Evolutionary conservation across 208 protist genomes (phyloP), one percentile per base, ranked within the genome.

Genomic region (Acanthamoeba healyi): DNA sequence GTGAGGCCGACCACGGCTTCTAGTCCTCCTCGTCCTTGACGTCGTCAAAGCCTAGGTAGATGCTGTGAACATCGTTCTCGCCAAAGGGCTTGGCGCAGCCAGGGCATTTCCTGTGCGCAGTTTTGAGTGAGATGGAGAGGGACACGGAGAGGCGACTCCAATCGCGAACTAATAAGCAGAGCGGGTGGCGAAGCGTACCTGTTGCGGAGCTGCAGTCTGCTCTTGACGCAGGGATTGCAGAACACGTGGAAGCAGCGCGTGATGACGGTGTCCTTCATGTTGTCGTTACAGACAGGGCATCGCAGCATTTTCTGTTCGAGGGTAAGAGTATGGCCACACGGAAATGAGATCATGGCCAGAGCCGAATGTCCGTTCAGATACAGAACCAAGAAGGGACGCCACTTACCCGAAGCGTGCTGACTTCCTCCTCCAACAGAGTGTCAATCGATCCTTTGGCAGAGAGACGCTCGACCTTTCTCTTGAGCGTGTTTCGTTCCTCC

Each of bases 231-330:
- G 6, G 12, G 34, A 32, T 24, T 32, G 54, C 91, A 94, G 74
- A 94, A 94, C 32, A 79, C 91, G 58, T 94, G 91, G 26, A 51
- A 89, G 54, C 91, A 94, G 15, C 74, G 65, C 12, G 91, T 94
- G 74, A 94, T 94, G 19, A 94, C 72, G 5, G 49, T 72, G 91
- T 94, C 74, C 51, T 94, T 94, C 42, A 70, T 44, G 19, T 51
- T 86, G 9, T 54, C 54, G 51, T 94, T 65, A 72, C 91, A 94
- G 5, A 94, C 91, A 4, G 42, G 46, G 38, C 91, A 94, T 29
- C 61, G 87, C 49, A 77, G 29, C 61, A 92, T 51, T 46, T 77
- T 70, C 87, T 92, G 82, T 86, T 58, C 10, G n/a, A n/a, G n/a
- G n/a, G n/a, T n/a, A n/a, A n/a, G n/a, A n/a, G n/a, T n/a, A n/a